phyloP scores from a whole-genome alignment of 345 rosid species.

The Sonneratia alba region DNA sequence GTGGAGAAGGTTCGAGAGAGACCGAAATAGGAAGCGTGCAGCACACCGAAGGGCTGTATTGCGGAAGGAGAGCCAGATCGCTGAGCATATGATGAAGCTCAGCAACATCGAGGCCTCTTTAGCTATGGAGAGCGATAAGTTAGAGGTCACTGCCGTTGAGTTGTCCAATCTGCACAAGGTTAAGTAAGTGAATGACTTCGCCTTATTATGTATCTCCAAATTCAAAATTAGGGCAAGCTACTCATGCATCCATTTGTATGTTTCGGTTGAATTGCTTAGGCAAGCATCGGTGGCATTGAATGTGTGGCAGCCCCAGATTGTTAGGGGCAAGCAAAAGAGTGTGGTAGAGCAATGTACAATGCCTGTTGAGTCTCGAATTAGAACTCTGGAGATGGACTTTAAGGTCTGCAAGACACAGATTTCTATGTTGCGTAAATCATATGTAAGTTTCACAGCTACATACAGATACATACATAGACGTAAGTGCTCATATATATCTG shows the following conservation, averaged over 20 bases:
- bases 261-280: conserved; percentile 25
- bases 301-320: conserved; percentile 84
- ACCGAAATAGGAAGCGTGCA: conserved; percentile 44
- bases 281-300: conserved; percentile 87
- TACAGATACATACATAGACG: background rate
- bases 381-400: conserved; percentile 70
- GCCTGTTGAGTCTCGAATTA: conserved; percentile 49
- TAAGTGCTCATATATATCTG: background rate
- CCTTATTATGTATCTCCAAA: background rate
- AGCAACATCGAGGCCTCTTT: conserved; percentile 37
- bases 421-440: conserved; percentile 33
- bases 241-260: background rate
- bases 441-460: conserved; percentile 36
- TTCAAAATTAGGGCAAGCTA: background rate
- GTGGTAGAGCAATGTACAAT: conserved; percentile 70
- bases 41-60: conserved; percentile 50
- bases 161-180: conserved; percentile 42
- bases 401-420: conserved; percentile 73
- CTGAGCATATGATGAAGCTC: conserved; percentile 43
- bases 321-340: conserved; percentile 59
- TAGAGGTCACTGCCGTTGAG: conserved; percentile 29
- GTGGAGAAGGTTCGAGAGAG: conserved; percentile 56
- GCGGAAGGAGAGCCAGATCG: conserved; percentile 63
- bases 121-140: conserved; percentile 38
- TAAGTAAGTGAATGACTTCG: conserved; percentile 36